Evolutionary conservation across 306 rosid species (phyloP), one percentile per base, ranked within the genome.

Genomic region (Vigna mungo): DNA sequence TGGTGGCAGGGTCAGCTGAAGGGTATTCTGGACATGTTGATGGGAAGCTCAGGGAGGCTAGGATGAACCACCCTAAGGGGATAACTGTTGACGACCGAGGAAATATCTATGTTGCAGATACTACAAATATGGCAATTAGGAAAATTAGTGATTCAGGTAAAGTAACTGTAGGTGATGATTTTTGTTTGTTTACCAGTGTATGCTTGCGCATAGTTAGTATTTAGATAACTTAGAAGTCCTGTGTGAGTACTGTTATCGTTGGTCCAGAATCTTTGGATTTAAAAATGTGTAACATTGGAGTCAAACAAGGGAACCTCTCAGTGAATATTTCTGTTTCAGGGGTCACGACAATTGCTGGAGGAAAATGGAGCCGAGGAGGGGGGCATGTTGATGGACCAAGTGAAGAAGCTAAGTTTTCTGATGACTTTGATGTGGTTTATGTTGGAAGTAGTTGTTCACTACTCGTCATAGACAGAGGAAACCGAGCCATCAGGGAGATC

Each of bases 311-410:
- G 54, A 59, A 44, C 36, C 73, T 67, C 71, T 39, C 74, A 34
- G 52, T 81, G 52, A 59, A 55, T 48, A 78, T 84, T 76, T 85
- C 60, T 54, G 21, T 84, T 59, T 75, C 72, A 93, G 97, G 98
- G 77, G 92, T 93, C 66, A 91, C 98, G 41, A 91, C 98, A 30
- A 93, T 93, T 84, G 98, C 98, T 3, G 98, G 98, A 74, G 98
- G 98, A 64, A 93, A 83, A 87, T 80, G 77, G 85, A 88, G 88
- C 73, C 91, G 89, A 9, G 97, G 93, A 39, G 96, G 93, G 39
- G 84, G 91, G 66, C 97, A 93, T 58, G 93, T 88, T 18, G 97
- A 93, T 83, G 98, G 98, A 72, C 96, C 98, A 48, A 91, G 98
- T 83, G 96, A 85, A 81, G 98, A 93, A 74, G 96, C 96, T 63